A percentile compares a stretch with the other conserved stretches of the same genome.
phyloP scores from a whole-genome alignment of 139 green algal species.

The Tetraselmis striata region DNA sequence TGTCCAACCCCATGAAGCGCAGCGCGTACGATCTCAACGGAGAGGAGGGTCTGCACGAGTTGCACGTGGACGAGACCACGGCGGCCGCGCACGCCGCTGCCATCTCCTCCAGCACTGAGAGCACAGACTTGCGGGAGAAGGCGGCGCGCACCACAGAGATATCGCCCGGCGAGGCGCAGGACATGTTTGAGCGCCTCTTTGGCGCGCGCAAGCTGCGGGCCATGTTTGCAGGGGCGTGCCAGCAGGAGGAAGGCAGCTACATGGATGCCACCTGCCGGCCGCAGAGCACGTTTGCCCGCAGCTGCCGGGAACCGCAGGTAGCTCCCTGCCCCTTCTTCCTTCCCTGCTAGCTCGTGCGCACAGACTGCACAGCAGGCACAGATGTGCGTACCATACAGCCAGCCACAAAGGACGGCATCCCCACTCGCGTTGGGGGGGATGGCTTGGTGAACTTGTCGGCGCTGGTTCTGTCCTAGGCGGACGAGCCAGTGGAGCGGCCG shows the following conservation, averaged over 20 bases:
- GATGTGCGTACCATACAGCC: too few species aligned
- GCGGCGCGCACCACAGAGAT: background rate
- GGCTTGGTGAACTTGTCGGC: too few species aligned
- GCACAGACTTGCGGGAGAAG: too few species aligned
- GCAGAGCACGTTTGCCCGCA: background rate
- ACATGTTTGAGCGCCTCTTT: slow-evolving; percentile 7
- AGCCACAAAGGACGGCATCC: too few species aligned
- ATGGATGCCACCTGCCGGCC: background rate
- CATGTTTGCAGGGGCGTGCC: background rate
- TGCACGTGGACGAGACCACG: background rate
- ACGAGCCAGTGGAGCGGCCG: background rate
- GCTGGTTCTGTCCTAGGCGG: too few species aligned
- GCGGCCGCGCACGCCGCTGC: background rate
- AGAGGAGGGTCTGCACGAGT: slow-evolving; percentile 8
- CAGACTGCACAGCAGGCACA: too few species aligned
- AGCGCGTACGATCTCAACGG: slow-evolving; percentile 14
- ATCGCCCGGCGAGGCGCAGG: background rate
- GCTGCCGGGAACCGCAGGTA: background rate
- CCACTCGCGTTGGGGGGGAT: too few species aligned
- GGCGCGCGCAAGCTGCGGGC: background rate
- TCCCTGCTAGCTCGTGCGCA: too few species aligned
- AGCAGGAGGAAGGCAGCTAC: background rate
- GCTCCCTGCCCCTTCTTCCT: too few species aligned
- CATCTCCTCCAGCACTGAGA: too few species aligned
- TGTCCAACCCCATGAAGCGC: slow-evolving; percentile 12